phyloP scores from a whole-genome alignment of 2,329 filamentous ascomycete species.

The Calonectria pseudoturangicola region DNA sequence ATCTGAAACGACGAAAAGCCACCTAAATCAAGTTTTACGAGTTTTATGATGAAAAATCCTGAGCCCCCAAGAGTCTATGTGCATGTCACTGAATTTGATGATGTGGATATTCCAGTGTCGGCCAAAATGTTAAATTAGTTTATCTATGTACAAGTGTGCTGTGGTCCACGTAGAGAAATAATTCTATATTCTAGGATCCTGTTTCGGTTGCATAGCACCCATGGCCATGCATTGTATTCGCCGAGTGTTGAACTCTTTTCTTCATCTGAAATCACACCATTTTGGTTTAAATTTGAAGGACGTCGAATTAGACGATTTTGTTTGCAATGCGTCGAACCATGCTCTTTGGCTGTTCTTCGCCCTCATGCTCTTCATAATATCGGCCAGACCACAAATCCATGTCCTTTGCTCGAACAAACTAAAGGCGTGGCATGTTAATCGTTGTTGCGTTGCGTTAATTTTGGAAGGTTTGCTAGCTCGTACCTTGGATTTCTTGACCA shows the following conservation, averaged over 20 bases:
- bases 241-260: not conserved
- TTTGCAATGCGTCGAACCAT: conserved; percentile 4
- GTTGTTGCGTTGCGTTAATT: not conserved
- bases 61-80: no score
- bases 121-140: not conserved
- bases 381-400: conserved; percentile 68
- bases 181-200: conserved; percentile 2
- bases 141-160: conserved; percentile 6
- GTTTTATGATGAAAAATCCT: no score
- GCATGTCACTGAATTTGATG: not conserved
- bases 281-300: not conserved
- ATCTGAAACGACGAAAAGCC: not conserved
- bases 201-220: not conserved
- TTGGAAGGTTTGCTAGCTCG: not conserved
- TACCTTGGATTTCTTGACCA: conserved; percentile 53
- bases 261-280: not conserved
- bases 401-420: conserved; percentile 64
- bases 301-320: not conserved
- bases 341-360: conserved; percentile 11
- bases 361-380: conserved; percentile 35
- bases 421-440: not conserved
- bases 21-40: no score
- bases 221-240: not conserved
- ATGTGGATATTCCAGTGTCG: no score
- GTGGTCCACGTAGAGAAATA: not conserved